Conservation (phyloP, 345 rosid genomes). For the Arabis hirsuta region DNA sequence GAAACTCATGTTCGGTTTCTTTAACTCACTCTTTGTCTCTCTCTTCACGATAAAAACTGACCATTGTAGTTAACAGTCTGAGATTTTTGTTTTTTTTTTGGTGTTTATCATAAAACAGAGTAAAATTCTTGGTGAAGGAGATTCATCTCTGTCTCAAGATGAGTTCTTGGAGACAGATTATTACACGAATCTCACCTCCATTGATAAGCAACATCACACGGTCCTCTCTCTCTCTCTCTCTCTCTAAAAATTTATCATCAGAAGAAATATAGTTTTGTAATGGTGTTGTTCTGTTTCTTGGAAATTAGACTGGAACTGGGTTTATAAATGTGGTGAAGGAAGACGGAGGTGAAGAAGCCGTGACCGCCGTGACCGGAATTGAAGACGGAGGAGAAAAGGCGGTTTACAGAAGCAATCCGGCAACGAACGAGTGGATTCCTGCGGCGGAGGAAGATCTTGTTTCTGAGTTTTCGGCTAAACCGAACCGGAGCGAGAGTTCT, state of each 20-base stretch:
- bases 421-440: conserved; percentile 79
- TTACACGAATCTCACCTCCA: conserved; percentile 57
- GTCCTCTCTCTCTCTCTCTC: conserved; percentile 32
- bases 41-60: not conserved
- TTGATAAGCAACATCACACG: conserved; percentile 78
- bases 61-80: not conserved
- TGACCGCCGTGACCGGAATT: not conserved
- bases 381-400: conserved; percentile 40
- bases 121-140: conserved; percentile 32
- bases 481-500: conserved; percentile 63
- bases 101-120: conserved; percentile 38
- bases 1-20: conserved; percentile 46
- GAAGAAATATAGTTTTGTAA: not conserved
- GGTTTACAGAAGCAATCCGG: conserved; percentile 61
- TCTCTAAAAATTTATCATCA: not conserved
- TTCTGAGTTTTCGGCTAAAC: conserved; percentile 50
- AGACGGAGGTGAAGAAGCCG: conserved; percentile 44
- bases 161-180: conserved; percentile 73
- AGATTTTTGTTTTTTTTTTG: not conserved
- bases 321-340: conserved; percentile 55
- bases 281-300: conserved; percentile 21
- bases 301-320: conserved; percentile 67
- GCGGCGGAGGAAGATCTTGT: conserved; percentile 42
- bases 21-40: not conserved
- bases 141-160: conserved; percentile 40